phyloP scores from a whole-genome alignment of 1,284 basidiomycete species.

The Sanguinoderma infundibulare region DNA sequence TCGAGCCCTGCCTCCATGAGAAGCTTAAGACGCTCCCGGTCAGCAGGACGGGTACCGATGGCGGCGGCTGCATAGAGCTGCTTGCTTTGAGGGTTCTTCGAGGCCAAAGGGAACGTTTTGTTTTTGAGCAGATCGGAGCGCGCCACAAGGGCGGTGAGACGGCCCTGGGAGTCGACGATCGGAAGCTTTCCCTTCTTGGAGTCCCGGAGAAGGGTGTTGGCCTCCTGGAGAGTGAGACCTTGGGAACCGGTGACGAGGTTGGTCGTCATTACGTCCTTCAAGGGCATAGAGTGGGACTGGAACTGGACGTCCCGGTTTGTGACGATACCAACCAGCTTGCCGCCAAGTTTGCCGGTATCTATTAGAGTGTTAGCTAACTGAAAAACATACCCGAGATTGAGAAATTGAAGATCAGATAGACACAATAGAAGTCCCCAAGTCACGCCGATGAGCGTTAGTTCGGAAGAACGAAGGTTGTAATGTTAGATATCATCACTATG shows the following conservation, averaged over 20 bases:
- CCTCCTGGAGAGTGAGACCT: conserved; percentile 90
- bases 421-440: conserved; percentile 54
- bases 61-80: conserved; percentile 98
- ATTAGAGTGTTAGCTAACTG: conserved; percentile 3
- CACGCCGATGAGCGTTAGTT: conserved; percentile 72
- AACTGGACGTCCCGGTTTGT: conserved; percentile 98
- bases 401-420: conserved; percentile 24
- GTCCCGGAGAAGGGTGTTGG: conserved; percentile 93
- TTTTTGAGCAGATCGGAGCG: conserved; percentile 98
- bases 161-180: conserved; percentile 78
- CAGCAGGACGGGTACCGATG: conserved; percentile 90
- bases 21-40: conserved; percentile 84
- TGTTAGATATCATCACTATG: conserved; percentile 50
- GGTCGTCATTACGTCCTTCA: conserved; percentile 92
- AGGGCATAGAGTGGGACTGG: conserved; percentile 68
- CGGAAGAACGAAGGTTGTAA: conserved; percentile 89
- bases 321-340: conserved; percentile 95
- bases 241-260: conserved; percentile 81
- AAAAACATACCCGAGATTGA: background rate
- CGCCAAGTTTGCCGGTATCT: conserved; percentile 89
- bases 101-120: conserved; percentile 95
- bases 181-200: conserved; percentile 99
- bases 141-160: conserved; percentile 87
- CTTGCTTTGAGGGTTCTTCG: conserved; percentile 91
- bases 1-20: conserved; percentile 96